Evolutionary conservation across 2,329 filamentous ascomycete species (phyloP), one percentile per base, ranked within the genome.

Genomic region (Pseudogymnoascus sp.): DNA sequence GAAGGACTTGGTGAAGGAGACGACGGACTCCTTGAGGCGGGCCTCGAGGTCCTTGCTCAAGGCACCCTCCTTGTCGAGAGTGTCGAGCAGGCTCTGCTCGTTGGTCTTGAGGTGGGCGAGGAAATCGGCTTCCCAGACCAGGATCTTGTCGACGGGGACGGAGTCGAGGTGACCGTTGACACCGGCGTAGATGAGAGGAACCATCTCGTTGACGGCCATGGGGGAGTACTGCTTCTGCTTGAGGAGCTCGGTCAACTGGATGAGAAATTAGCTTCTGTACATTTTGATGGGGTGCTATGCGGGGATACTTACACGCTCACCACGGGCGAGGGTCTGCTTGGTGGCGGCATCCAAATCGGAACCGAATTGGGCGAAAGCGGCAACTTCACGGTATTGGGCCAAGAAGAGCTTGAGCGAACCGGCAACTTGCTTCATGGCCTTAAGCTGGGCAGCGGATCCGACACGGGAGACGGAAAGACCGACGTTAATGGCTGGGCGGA

Each of bases 401-500:
- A 99, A 91, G 92, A 97, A 99, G 74, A 99, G 92, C 88, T 99
- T 99, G 77, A 99, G 85, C 72, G 93, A 97, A 87, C 94, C 94
- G 76, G 94, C 94, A 74, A 99, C 94, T 86, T 99, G 94, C 88
- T 99, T 99, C 94, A 99, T 99, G 82, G 94, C 92, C 91, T 97
- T 99, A 80, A 97, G 87, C 87, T 99, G 94, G 77, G 94, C 94
- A 78, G 94, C 91, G 76, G 94, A 99, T 79, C 94, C 94, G 88
- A 99, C 94, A 91, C 94, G 94, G 73, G 94, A 99, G 74, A 99
- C 94, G 75, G 94, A 99, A 73, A 99, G 91, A 94, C 94, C 94
- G 90, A 99, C 94, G 87, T 99, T 99, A 81, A 99, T 99, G 83
- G 94, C 94, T 74, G 94, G 94, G 77, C 94, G 93, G 81, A 99